Evolutionary conservation across 1,139 yeast genomes (phyloP).

Genomic region (Hyphopichia pseudoburtonii): DNA sequence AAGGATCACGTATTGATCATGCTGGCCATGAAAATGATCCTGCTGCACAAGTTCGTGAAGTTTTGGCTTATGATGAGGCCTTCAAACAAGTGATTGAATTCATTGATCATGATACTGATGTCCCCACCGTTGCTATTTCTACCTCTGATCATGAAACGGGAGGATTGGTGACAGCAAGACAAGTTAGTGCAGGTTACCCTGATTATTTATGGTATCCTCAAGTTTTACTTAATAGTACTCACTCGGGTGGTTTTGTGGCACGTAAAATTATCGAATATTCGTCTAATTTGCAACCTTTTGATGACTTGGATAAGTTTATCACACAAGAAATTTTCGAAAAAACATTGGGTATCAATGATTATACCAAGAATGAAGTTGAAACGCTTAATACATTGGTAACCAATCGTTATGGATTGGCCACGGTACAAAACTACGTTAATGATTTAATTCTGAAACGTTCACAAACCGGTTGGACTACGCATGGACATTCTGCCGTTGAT

Average conservation of each 20-base stretch:
- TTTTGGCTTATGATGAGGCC: conserved; percentile 66
- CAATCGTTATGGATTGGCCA: conserved; percentile 19
- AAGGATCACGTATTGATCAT: conserved; percentile 89
- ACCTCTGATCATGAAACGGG: conserved; percentile 95
- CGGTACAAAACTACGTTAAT: conserved; percentile 51
- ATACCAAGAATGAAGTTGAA: conserved; percentile 48
- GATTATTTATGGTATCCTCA: conserved; percentile 79
- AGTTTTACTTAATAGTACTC: conserved; percentile 60
- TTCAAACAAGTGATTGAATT: conserved; percentile 67
- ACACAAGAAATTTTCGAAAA: conserved; percentile 48
- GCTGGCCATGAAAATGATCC: conserved; percentile 92
- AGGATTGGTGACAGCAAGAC: conserved; percentile 74
- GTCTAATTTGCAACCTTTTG: conserved; percentile 16
- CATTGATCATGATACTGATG: conserved; percentile 59
- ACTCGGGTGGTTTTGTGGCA: conserved; percentile 70
- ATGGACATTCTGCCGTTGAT: conserved; percentile 89
- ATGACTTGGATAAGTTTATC: conserved; percentile 41
- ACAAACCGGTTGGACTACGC: conserved; percentile 84
- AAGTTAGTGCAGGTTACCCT: conserved; percentile 47
- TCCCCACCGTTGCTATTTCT: conserved; percentile 71
- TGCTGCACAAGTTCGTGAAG: conserved; percentile 67
- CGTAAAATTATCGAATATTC: conserved; percentile 23
- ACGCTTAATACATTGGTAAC: conserved; percentile 21
- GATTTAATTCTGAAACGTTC: conserved; percentile 69
- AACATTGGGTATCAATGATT: conserved; percentile 62